Evolutionary conservation across 345 rosid genomes (phyloP).

Genomic region (Moricandia moricandioides): DNA sequence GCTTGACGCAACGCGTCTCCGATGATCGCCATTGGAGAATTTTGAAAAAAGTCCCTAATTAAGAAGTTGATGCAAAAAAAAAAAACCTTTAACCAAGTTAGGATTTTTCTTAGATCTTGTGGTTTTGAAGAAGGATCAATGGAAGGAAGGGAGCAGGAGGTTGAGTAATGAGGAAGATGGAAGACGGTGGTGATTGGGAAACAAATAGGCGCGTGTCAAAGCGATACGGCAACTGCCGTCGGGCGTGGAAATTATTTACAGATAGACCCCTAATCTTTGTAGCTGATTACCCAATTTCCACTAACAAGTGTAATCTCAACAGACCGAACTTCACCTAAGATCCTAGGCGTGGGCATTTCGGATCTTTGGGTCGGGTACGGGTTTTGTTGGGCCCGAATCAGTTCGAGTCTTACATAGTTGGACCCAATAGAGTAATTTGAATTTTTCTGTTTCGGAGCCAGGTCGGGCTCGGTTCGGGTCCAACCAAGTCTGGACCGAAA

Average conservation of each 20-base stretch:
- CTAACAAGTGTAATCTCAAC: neutral
- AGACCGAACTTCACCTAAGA: too few species aligned
- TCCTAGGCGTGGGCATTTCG: too few species aligned
- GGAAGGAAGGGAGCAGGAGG: neutral
- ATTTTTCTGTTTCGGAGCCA: too few species aligned
- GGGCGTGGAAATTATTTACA: neutral
- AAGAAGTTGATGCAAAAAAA: neutral
- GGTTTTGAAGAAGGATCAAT: neutral
- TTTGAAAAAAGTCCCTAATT: too few species aligned
- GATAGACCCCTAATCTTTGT: neutral
- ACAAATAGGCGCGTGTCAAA: neutral
- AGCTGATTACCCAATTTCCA: neutral
- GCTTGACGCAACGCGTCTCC: constrained; percentile 89
- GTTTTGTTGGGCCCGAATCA: too few species aligned
- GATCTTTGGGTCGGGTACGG: too few species aligned
- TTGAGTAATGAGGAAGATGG: neutral
- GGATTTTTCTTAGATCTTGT: neutral
- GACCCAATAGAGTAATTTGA: too few species aligned
- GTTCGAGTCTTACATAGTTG: too few species aligned
- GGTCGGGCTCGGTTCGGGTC: too few species aligned
- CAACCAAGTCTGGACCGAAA: too few species aligned
- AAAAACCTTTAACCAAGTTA: constrained; percentile 5
- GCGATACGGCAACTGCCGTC: neutral
- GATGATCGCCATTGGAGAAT: constrained; percentile 60
- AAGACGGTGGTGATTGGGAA: neutral